phyloP scores from a whole-genome alignment of 352 stramenopile genomes.

The Pythium aristosporum region DNA sequence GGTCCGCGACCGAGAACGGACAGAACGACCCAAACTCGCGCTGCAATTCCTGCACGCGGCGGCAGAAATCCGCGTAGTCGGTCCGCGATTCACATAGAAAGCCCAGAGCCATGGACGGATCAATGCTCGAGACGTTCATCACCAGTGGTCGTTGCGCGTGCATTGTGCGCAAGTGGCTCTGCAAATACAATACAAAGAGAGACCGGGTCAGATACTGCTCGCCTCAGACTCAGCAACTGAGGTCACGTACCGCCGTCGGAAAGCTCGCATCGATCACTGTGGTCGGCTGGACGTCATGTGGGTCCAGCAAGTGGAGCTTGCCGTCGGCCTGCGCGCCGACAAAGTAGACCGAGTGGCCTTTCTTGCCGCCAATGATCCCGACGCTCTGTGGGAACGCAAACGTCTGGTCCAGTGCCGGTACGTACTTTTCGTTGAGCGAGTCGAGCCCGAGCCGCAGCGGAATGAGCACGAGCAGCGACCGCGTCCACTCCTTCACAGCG shows the following conservation, averaged over 20 bases:
- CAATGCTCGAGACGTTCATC: constrained; percentile 87
- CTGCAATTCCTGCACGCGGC: constrained; percentile 46
- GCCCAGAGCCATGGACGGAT: constrained; percentile 92
- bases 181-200: constrained; percentile 4
- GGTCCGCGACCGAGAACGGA: constrained; percentile 62
- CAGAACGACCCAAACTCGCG: constrained; percentile 43
- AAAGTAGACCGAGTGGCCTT: constrained; percentile 95
- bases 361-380: constrained; percentile 94
- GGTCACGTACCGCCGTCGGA: constrained; percentile 59
- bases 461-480: constrained; percentile 89
- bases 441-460: constrained; percentile 91
- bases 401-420: constrained; percentile 67
- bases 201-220: background rate
- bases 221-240: constrained; percentile 4
- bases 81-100: constrained; percentile 88
- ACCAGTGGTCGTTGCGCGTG: constrained; percentile 57
- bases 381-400: constrained; percentile 93
- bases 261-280: constrained; percentile 72
- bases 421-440: constrained; percentile 79
- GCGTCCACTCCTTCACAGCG: constrained; percentile 70
- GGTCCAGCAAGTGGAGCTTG: constrained; percentile 81
- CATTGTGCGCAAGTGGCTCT: constrained; percentile 62
- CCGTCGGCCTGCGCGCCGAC: constrained; percentile 83
- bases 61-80: constrained; percentile 74
- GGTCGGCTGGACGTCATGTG: constrained; percentile 72